phyloP scores from a whole-genome alignment of 768 basidiomycete species.

The Agaricus subrufescens region DNA sequence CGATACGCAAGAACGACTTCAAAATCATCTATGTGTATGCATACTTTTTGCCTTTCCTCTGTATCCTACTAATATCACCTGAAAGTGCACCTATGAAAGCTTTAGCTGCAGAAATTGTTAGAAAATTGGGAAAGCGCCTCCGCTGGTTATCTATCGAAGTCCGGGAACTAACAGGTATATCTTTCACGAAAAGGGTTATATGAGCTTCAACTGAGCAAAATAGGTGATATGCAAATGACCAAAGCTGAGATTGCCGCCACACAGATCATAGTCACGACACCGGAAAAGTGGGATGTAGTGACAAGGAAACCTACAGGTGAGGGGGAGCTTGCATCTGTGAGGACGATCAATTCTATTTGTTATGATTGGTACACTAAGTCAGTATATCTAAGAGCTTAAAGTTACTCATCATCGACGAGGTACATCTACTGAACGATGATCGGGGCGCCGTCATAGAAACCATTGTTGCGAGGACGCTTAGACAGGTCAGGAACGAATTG shows the following conservation, averaged over 20 bases:
- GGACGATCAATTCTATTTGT: constrained; percentile 17
- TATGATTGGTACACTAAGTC: neutral
- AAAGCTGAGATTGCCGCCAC: constrained; percentile 91
- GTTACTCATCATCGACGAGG: constrained; percentile 95
- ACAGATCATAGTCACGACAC: constrained; percentile 97
- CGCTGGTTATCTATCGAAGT: constrained; percentile 86
- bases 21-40: constrained; percentile 96
- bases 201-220: constrained; percentile 16
- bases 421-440: constrained; percentile 95
- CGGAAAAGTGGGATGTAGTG: constrained; percentile 99
- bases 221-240: constrained; percentile 95
- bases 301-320: constrained; percentile 96
- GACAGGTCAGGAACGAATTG: constrained; percentile 52
- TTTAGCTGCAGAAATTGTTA: constrained; percentile 89
- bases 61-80: neutral
- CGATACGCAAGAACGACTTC: constrained; percentile 70
- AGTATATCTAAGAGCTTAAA: constrained; percentile 65
- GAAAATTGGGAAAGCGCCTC: constrained; percentile 87
- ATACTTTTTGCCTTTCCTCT: neutral
- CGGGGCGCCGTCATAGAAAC: constrained; percentile 98
- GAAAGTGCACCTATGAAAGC: constrained; percentile 96
- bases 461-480: constrained; percentile 91
- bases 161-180: constrained; percentile 81
- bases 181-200: neutral
- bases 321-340: constrained; percentile 89